Conservation (phyloP, 2,329 filamentous ascomycete species). For the Lecanosticta acicola region DNA sequence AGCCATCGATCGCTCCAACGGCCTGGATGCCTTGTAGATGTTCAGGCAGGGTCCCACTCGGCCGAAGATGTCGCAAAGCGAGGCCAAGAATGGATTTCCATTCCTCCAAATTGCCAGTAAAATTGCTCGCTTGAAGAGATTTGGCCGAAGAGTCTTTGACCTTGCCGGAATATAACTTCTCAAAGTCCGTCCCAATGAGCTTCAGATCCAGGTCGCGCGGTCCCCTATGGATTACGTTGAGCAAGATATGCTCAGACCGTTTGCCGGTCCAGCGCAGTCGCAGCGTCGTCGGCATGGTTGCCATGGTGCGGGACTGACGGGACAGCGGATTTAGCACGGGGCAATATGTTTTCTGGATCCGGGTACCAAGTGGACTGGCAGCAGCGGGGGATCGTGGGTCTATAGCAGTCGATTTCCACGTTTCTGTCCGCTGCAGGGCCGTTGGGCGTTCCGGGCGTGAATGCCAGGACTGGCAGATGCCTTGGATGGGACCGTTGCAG, state of each 20-base stretch:
- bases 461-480: neutral
- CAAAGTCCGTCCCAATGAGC: slow-evolving; percentile 63
- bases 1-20: slow-evolving; percentile 51
- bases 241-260: slow-evolving; percentile 45
- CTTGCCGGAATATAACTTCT: slow-evolving; percentile 54
- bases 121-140: slow-evolving; percentile 50
- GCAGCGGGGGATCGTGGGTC: neutral
- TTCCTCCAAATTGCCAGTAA: slow-evolving; percentile 55
- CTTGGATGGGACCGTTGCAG: neutral
- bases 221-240: slow-evolving; percentile 53
- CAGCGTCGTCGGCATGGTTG: slow-evolving; percentile 41
- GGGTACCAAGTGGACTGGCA: neutral
- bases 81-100: slow-evolving; percentile 59
- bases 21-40: slow-evolving; percentile 51
- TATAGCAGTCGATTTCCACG: neutral
- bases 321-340: neutral
- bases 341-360: neutral
- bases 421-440: neutral
- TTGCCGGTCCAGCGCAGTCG: slow-evolving; percentile 51
- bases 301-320: slow-evolving; percentile 5
- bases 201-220: slow-evolving; percentile 56
- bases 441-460: neutral
- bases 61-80: slow-evolving; percentile 47
- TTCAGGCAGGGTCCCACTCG: slow-evolving; percentile 40
- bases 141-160: slow-evolving; percentile 54